Evolutionary conservation across 2,329 filamentous ascomycete genomes (phyloP).

Genomic region (Exophiala xenobiotica): DNA sequence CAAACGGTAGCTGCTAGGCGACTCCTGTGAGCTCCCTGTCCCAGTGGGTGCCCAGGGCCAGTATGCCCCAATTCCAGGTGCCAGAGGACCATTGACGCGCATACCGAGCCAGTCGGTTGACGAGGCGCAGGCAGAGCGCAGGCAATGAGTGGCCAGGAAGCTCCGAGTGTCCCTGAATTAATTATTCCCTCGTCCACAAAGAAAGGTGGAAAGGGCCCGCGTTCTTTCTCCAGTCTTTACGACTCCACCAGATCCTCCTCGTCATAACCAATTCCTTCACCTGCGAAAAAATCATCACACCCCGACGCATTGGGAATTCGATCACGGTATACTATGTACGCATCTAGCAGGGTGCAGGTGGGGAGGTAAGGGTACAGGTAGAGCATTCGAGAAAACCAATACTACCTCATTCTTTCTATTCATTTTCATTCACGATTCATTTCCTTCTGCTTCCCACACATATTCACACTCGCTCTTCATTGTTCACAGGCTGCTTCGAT

Average conservation of each 20-base stretch:
- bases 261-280: neutral
- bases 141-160: neutral
- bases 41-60: neutral
- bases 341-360: neutral
- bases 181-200: no score
- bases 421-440: neutral
- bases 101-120: neutral
- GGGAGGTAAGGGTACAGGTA: neutral
- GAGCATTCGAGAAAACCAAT: conserved; percentile 1
- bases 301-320: neutral
- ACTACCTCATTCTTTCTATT: neutral
- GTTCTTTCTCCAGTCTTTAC: neutral
- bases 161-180: neutral
- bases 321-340: neutral
- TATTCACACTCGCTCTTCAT: neutral
- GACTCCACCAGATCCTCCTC: neutral
- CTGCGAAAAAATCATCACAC: conserved; percentile 1
- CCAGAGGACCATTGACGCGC: neutral
- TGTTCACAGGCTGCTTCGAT: no score
- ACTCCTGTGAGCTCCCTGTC: no score
- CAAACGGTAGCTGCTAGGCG: conserved; percentile 3
- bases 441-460: neutral
- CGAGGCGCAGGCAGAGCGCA: neutral
- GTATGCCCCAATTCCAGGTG: neutral
- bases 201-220: neutral